Base-by-base conservation (phyloP, 139 green algal species). In the Nannochloris sp. region DNA sequence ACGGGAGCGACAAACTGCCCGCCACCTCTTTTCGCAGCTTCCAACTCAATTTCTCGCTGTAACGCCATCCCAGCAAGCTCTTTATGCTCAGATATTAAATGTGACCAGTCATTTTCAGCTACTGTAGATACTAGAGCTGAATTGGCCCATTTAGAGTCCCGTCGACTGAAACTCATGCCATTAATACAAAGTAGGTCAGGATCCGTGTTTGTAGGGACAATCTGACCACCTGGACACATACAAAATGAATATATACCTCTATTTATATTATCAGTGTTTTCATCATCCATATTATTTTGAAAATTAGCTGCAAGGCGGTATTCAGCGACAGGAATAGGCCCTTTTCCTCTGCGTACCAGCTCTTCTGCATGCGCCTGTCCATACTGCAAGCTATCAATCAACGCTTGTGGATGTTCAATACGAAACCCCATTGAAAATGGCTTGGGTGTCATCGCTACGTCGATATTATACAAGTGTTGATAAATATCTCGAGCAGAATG, bases 211-310 rank as follows among this genome's bases (percentile, higher is more conserved):
- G 89, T 95, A 36, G 79, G 79, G 42, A 95, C 87, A 32, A 95
- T 87, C 72, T 94, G 86, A 29, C 65, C 71, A 8, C 70, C 57
- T 12, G 88, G 88, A 56, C 88, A 95, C 88, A 95, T 95, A 70
- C 88, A 95, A 63, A 95, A 95, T n/a, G 73, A 86, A 75, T 85
- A 95, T 31, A 89, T 80, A 14, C 77, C 76, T 7, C 77, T 73
- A 7, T 55, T 24, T 3, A 10, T 0, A 2, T 15, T 32, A 25
- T 2, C 51, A 24, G 4, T 44, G 31, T 12, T 47, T 19, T 23
- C 39, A 3, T 39, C 65, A n/a, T 53, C 23, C n/a, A n/a, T n/a
- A 39, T 39, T 37, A 24, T 27, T 27, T 13, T n/a, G 34, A 15
- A 81, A 53, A 14, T 73, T 44, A 0, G 72, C 70, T 23, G 81